phyloP scores from a whole-genome alignment of 129 eudicot genomes.

The carrot (Daucus carota) region DH1_v3.0 NC_030386.2:34999001-34999500 shows the following conservation, averaged over 20 bases:
- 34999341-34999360: no score
- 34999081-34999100: no score
- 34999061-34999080: no score
- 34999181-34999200: neutral
- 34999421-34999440: neutral
- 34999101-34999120: neutral
- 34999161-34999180: no score
- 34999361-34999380: neutral
- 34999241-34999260: neutral
- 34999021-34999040: no score
- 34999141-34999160: neutral
- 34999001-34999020: no score
- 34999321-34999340: no score
- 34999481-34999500: neutral
- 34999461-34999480: neutral
- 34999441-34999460: neutral
- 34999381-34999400: no score
- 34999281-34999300: neutral
- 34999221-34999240: neutral
- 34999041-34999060: no score
- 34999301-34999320: neutral
- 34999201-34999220: neutral
- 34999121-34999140: neutral
- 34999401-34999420: no score
- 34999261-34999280: neutral